Conservation (phyloP, 2,329 filamentous ascomycete species). For the Colletotrichum scovillei region DNA sequence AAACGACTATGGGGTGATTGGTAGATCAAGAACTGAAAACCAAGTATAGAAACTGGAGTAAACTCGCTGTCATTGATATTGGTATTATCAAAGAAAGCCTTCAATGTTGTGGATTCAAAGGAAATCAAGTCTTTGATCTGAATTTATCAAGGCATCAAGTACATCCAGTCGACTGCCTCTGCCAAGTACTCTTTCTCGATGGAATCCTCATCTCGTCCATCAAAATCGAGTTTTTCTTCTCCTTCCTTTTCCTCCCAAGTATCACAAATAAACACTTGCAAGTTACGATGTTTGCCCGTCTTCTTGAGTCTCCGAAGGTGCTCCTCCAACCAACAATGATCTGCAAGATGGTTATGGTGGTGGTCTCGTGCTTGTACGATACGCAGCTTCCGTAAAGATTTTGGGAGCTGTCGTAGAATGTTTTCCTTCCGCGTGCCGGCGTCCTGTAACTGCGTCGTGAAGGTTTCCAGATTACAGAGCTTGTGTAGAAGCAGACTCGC, state of each 20-base stretch:
- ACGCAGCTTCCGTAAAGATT: not conserved
- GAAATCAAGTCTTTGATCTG: too few species aligned
- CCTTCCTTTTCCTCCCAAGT: not conserved
- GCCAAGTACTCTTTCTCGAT: not conserved
- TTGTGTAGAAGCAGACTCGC: not conserved
- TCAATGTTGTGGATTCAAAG: too few species aligned
- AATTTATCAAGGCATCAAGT: not conserved
- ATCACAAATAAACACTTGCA: not conserved
- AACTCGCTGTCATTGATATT: too few species aligned
- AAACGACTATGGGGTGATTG: too few species aligned
- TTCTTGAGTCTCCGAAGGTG: not conserved
- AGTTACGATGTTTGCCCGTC: not conserved
- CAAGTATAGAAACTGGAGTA: too few species aligned
- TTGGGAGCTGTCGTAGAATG: not conserved
- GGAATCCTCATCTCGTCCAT: not conserved
- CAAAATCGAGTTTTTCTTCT: not conserved
- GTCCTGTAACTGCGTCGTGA: not conserved
- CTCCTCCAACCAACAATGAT: not conserved
- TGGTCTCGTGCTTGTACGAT: not conserved
- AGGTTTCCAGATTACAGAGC: not conserved
- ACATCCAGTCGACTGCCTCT: not conserved
- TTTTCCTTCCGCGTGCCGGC: not conserved
- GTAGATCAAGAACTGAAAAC: too few species aligned
- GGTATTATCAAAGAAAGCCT: too few species aligned
- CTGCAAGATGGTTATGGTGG: not conserved